Base-by-base conservation (phyloP, 1,139 yeast genomes). In the Yamadazyma membranifaciens region DNA sequence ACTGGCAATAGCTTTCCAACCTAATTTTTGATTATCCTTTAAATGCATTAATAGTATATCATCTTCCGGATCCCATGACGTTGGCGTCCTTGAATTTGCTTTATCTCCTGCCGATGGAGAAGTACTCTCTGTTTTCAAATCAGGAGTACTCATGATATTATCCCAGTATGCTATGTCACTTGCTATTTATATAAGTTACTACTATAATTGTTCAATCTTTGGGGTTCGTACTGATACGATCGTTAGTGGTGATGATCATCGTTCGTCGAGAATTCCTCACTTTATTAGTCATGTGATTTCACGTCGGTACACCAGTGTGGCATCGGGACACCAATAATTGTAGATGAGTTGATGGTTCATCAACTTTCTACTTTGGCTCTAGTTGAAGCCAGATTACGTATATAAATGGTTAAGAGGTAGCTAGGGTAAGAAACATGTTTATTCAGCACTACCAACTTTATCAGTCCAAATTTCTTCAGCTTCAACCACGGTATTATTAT, bases 381-480 rank as follows among this genome's bases (percentile, higher is more conserved):
- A n/a, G n/a, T n/a, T n/a, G n/a, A n/a, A n/a, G n/a, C n/a, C n/a
- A n/a, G n/a, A n/a, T n/a, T n/a, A n/a, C n/a, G n/a, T n/a, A n/a
- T n/a, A n/a, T n/a, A n/a, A n/a, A n/a, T n/a, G n/a, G n/a, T n/a
- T n/a, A n/a, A n/a, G n/a, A n/a, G n/a, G n/a, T n/a, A n/a, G n/a
- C n/a, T n/a, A n/a, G n/a, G n/a, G n/a, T n/a, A n/a, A n/a, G n/a
- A 20, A 20, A 16, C 10, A 14, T 24, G 22, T 25, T 30, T 34
- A 34, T 12, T 17, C 13, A 28, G 33, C 39, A 26, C 75, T 75
- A 25, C 75, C 76, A 20, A 69, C 75, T 54, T 70, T 71, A 33
- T 72, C 70, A 29, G 69, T 67, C 94, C 95, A 89, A 54, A 83
- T 67, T 60, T 79, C 69, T 65, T 92, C 98, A 3, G 98, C 98